Evolutionary conservation across 495 filamentous ascomycete species (phyloP).

Genomic region (Ascodesmis nigricans): DNA sequence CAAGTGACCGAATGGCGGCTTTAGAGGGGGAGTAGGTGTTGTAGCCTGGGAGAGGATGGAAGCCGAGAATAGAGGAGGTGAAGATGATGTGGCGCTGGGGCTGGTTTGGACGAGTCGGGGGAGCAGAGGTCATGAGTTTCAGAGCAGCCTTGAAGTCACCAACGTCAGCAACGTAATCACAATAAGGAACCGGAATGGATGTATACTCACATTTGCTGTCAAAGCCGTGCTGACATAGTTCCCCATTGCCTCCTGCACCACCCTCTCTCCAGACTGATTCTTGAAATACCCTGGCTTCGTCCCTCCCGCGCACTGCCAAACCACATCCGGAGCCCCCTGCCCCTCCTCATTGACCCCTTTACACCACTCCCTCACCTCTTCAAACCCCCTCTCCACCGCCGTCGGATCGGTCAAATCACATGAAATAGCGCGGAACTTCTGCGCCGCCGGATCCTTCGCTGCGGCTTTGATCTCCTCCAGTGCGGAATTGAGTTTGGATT

Average conservation of each 20-base stretch:
- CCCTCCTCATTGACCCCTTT: too few species aligned
- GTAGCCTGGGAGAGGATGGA: slow-evolving; percentile 67
- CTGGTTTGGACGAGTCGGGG: slow-evolving; percentile 18
- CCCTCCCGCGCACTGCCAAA: slow-evolving; percentile 66
- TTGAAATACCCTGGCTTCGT: slow-evolving; percentile 58
- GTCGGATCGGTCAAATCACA: slow-evolving; percentile 53
- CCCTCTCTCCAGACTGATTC: slow-evolving; percentile 38
- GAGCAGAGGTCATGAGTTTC: slow-evolving; percentile 35
- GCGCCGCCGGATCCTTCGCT: slow-evolving; percentile 35
- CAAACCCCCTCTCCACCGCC: slow-evolving; percentile 45
- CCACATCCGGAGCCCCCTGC: slow-evolving; percentile 51
- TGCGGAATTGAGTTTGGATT: slow-evolving; percentile 49
- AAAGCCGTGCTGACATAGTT: slow-evolving; percentile 84
- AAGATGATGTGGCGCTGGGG: slow-evolving; percentile 61
- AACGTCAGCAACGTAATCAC: not conserved
- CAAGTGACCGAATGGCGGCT: slow-evolving; percentile 59
- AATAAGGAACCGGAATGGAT: not conserved
- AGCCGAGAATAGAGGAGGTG: slow-evolving; percentile 54
- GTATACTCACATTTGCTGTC: slow-evolving; percentile 44
- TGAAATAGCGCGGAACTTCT: slow-evolving; percentile 64
- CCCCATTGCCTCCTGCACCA: slow-evolving; percentile 65
- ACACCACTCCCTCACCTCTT: slow-evolving; percentile 52
- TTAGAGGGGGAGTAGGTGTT: slow-evolving; percentile 67
- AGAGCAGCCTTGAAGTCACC: slow-evolving; percentile 31
- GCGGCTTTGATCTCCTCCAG: slow-evolving; percentile 43